Evolutionary conservation across 257 asterid species (phyloP), one percentile per base, ranked within the genome.

Genomic region (Galeopsis tetrahit): DNA sequence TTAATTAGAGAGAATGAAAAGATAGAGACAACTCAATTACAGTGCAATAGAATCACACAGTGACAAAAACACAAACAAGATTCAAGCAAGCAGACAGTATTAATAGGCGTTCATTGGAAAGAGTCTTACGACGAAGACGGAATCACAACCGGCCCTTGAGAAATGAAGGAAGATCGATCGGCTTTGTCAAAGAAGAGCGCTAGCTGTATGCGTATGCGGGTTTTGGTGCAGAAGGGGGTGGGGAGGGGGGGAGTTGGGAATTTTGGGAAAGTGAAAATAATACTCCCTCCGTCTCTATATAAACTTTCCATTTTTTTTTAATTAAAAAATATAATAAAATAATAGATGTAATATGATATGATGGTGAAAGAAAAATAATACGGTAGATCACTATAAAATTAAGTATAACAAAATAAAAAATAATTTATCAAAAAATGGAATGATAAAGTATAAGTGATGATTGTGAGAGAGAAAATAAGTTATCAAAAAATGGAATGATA

Each of bases 121-220:
- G 60, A 39, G 63, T 43, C 80, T 74, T 83, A 78, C 84, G 68
- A 40, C 68, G 70, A 66, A 74, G 1, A 63, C 28, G 68, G 17
- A 39, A 70, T 63, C 79, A 56, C 67, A 34, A 51, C 5, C 44
- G 71, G 62, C 35, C 34, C 38, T 33, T n/a, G 61, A 36, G 77
- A 64, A 32, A 66, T 62, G 78, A 55, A 55, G 62, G 68, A 69
- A 69, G 72, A 68, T 70, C 80, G 79, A 71, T 67, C 61, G 74
- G 39, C 52, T 55, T 69, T 61, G 68, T 13, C 31, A 36, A 36
- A 42, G 58, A 51, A 35, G 69, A 51, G 57, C 70, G 38, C 3
- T 68, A 74, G 38, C 3, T 68, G 33, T 76, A 10, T 33, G 56
- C 74, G 67, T 65, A 10, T 63, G 3, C 32, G 68, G 51, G 7